Evolutionary conservation across 345 rosid species (phyloP), one percentile per base, ranked within the genome.

Genomic region (Pugionium dolabratum): DNA sequence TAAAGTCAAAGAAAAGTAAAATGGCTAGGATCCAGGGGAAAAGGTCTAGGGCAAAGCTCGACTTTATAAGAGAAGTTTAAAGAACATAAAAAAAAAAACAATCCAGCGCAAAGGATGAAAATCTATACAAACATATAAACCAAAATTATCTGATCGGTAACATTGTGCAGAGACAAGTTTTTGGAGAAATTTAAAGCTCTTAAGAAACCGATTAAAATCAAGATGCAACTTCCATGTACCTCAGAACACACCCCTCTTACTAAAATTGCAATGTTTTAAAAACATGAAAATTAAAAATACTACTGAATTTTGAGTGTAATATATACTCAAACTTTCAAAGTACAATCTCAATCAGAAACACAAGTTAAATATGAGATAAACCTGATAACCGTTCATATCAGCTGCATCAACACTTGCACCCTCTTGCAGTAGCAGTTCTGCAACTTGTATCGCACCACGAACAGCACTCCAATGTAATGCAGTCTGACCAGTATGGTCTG

Each of bases 391-490:
- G 75, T 86, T 74, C 67, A 86, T 81, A 82, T 94, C 97, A 27
- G 83, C 77, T n/a, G 84, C 82, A 76, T 85, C 82, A 33, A 90
- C 81, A 36, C 76, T 65, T n/a, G 95, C 97, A 71, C 95, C 97
- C 79, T 88, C 99, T 78, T 69, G 86, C 8, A 94, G 86, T 59
- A 94, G 73, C 54, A 94, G 86, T 70, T 90, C 97, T 0, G 93
- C 88, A 26, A 81, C 96, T 81, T 88, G 97, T 68, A 84, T 74
- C 52, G 92, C 92, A 43, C 97, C 96, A 11, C 95, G 92, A 68
- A 90, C 97, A 26, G 99, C 97, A 85, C 96, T 85, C 99, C 99
- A 94, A 59, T 94, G 97, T 75, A 94, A 76, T 10, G 99, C 97
- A 33, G 95, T 88, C 79, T 94, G 99, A 5, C 96, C 96, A 9